Conservation (phyloP, 1,139 yeast genomes). For the Pneumocystis sp. region DNA sequence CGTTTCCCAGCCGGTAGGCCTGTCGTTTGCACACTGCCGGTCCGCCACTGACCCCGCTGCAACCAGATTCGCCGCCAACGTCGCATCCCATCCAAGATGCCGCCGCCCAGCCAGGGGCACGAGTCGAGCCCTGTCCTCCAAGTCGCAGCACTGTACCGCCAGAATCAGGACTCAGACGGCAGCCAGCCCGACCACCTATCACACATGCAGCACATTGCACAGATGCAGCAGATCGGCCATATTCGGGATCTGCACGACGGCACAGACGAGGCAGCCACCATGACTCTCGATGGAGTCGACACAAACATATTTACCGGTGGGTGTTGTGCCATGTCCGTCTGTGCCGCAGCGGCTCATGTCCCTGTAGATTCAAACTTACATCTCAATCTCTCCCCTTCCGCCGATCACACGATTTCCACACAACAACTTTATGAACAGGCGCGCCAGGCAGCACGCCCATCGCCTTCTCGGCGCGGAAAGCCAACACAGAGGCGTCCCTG, state of each 20-base stretch:
- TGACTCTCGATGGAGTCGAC: not conserved
- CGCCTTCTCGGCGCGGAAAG: conserved; percentile 6
- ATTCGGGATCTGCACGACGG: not conserved
- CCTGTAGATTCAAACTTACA: not conserved
- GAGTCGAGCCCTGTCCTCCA: not conserved
- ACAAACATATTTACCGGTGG: not conserved
- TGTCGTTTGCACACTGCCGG: no score
- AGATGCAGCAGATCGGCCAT: not conserved
- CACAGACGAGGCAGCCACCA: not conserved
- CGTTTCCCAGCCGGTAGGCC: not conserved
- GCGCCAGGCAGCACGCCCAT: conserved; percentile 2
- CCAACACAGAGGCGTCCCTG: conserved; percentile 47
- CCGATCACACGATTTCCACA: not conserved
- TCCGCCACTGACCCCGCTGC: not conserved
- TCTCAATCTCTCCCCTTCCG: not conserved
- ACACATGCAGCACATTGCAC: not conserved
- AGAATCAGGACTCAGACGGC: not conserved
- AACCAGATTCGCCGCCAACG: not conserved
- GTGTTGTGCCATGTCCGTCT: no score
- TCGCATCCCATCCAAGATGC: not conserved
- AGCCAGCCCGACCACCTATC: not conserved
- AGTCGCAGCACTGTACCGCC: not conserved
- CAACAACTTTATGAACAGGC: conserved; percentile 3
- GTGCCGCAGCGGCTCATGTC: no score
- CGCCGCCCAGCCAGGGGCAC: not conserved